phyloP scores from a whole-genome alignment of 345 rosid species.

The Salix udensis region DNA sequence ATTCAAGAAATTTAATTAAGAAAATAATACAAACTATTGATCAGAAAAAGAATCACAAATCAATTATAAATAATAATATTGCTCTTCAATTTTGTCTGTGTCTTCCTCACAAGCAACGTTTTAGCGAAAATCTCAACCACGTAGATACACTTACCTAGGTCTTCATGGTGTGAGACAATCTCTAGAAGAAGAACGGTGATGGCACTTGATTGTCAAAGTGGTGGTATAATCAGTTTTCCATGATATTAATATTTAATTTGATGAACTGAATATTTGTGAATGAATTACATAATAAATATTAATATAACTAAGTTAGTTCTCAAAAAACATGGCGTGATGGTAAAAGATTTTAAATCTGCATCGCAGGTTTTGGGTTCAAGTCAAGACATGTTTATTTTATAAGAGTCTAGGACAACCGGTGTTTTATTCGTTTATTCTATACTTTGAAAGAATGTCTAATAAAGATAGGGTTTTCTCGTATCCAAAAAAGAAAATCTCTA shows the following conservation, averaged over 20 bases:
- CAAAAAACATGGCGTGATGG: background rate
- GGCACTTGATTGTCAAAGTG: background rate
- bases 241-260: background rate
- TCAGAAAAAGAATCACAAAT: too few relatives aligned
- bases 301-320: background rate
- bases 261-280: background rate
- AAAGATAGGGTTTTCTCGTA: too few relatives aligned
- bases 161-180: too few relatives aligned
- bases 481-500: too few relatives aligned
- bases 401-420: rapidly evolving
- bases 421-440: too few relatives aligned
- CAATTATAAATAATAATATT: too few relatives aligned
- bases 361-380: too few relatives aligned
- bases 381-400: too few relatives aligned
- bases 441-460: rapidly evolving
- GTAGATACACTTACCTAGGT: too few relatives aligned
- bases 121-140: background rate
- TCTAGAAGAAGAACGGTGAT: background rate
- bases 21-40: background rate
- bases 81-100: background rate
- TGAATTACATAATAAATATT: background rate
- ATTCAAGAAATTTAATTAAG: background rate
- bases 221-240: background rate
- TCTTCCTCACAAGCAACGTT: background rate
- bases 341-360: too few relatives aligned